Evolutionary conservation across 1,284 basidiomycete genomes (phyloP), one percentile per base, ranked within the genome.

Genomic region (Moesziomyces sp.): DNA sequence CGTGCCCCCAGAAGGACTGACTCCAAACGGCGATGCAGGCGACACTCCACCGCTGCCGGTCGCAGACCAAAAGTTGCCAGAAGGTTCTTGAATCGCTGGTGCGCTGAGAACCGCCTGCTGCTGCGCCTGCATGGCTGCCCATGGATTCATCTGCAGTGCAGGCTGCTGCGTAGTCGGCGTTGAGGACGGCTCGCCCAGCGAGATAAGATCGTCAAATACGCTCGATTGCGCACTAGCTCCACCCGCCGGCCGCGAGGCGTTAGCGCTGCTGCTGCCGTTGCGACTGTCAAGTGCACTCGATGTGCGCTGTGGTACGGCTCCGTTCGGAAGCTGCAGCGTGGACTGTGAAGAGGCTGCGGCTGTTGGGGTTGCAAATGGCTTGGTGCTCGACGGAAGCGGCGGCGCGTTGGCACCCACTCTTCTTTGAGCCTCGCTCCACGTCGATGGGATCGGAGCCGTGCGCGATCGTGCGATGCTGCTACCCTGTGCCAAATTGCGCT

Each of bases 171-270:
- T 42, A 3, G 68, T 6, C 3, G 64, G 26, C 6, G 59, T 5
- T 42, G 59, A 59, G 28, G 64, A 28, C 6, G 66, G 58, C 18
- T 52, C 56, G 5, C 53, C 54, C 19, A 74, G 56, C 26, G 67
- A 75, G 46, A 78, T 58, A 16, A 78, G 58, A 18, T 78, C 76
- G 44, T 78, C 74, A 48, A 78, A 74, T 2, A 78, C 66, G 40
- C 68, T 73, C 26, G 72, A 74, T 38, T 52, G 52, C n/a, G 70
- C 56, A 43, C 54, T 63, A 3, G 65, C 35, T n/a, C 26, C 45
- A 1, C 58, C 11, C n/a, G 57, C 11, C n/a, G 60, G 45, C 21
- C 58, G 55, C 19, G 52, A 33, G 11, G 42, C 46, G 21, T 21
- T 21, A 24, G 48, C 48, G 7, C 28, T 40, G 18, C n/a, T 43